phyloP scores from a whole-genome alignment of 1,284 basidiomycete genomes.

The Termitomyces sp. region DNA sequence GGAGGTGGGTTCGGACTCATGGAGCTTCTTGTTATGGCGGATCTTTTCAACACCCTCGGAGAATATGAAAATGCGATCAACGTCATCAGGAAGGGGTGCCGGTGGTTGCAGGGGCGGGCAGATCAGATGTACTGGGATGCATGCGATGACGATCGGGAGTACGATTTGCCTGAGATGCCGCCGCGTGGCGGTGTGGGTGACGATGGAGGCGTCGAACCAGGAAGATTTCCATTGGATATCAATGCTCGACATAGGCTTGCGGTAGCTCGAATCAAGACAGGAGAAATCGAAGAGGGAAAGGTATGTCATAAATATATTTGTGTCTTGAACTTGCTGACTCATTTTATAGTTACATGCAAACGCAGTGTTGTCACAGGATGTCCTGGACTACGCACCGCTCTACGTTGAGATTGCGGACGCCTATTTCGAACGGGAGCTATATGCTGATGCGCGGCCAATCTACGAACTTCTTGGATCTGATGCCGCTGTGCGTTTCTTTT shows the following conservation, averaged over 20 bases:
- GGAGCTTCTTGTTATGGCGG: constrained; percentile 75
- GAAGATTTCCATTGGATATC: constrained; percentile 67
- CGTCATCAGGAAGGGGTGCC: constrained; percentile 69
- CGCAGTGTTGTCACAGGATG: constrained; percentile 66
- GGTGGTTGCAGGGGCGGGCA: constrained; percentile 88
- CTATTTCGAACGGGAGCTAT: constrained; percentile 72
- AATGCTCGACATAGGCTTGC: constrained; percentile 86
- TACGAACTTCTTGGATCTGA: constrained; percentile 73
- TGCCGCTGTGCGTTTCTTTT: constrained; percentile 49
- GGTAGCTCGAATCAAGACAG: constrained; percentile 78
- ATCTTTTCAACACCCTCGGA: constrained; percentile 72
- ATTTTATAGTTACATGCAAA: constrained; percentile 65
- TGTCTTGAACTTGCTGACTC: constrained; percentile 1
- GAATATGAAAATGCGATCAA: constrained; percentile 68
- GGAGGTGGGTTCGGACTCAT: constrained; percentile 55
- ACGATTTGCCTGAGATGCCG: constrained; percentile 45
- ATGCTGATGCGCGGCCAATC: constrained; percentile 70
- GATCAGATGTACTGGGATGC: constrained; percentile 77
- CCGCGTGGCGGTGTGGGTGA: constrained; percentile 26
- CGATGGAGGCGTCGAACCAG: constrained; percentile 37
- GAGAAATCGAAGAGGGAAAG: constrained; percentile 78
- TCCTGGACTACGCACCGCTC: constrained; percentile 70
- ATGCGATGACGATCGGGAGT: constrained; percentile 86
- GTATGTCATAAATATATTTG: constrained; percentile 35
- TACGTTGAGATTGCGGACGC: constrained; percentile 85